Base-by-base conservation (phyloP, 768 basidiomycete species). In the Leccinum arenicola region DNA sequence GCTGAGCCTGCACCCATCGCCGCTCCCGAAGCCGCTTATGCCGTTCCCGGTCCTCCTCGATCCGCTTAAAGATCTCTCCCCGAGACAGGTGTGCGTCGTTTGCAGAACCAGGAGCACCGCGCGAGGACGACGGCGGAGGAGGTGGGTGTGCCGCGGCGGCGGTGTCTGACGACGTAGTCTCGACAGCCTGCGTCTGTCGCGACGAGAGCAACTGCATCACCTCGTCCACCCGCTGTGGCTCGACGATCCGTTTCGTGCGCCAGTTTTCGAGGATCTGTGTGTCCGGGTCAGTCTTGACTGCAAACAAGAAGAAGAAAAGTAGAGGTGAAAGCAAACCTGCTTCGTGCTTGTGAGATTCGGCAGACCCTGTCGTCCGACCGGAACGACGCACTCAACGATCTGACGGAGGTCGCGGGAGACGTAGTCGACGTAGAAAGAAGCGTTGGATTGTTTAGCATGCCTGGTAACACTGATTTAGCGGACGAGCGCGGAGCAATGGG, bases 21-120 rank as follows among this genome's bases (percentile, higher is more conserved):
- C 91, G 84, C 71, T 96, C 94, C 50, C 93, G 85, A 3, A 96
- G 79, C 12, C 94, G 86, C 74, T 97, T 97, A 68, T 97, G 95
- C 61, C 95, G 83, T 67, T 95, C 94, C 2, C 94, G 80, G 71
- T 95, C 94, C 66, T 95, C 93, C 71, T 97, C 93, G 63, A 97
- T 93, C 12, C 31, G 31, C 11, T 33, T 33, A 4, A 33, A 33
- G 1, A 33, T 33, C 10, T 33, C 31, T 4, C 31, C 31, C 11
- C 31, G 10, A 2, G 85, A 79, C 52, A 89, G 80, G 35, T 66
- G 66, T 0, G 64, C 51, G 8, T 70, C 67, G 4, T 4, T 40
- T 40, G 40, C 40, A 48, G 50, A 52, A 2, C 12, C 50, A 0
- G 45, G 0, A 11, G 35, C 25, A 2, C 59, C 56, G 6, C 63